phyloP scores from a whole-genome alignment of 2,329 filamentous ascomycete species.

The Lachnum nothofagi region DNA sequence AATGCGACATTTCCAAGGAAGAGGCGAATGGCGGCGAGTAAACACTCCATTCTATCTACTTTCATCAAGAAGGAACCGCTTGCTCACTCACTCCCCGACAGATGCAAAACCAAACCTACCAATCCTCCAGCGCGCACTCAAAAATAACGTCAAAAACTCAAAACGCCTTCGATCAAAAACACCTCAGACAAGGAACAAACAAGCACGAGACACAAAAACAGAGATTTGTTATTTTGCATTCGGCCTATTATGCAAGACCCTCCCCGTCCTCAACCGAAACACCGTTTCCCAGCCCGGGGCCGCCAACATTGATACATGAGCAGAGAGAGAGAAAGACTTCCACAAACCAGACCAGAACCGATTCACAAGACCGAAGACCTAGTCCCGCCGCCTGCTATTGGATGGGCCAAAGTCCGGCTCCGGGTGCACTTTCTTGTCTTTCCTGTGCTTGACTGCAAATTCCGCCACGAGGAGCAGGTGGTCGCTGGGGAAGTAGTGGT shows the following conservation, averaged over 20 bases:
- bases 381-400: conserved; percentile 22
- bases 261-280: conserved; percentile 15
- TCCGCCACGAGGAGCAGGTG: conserved; percentile 65
- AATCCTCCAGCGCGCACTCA: no score
- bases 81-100: no score
- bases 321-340: conserved; percentile 14
- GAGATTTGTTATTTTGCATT: conserved; percentile 1
- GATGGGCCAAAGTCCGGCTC: conserved; percentile 33
- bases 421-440: conserved; percentile 34
- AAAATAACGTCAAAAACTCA: no score
- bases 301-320: conserved; percentile 15
- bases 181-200: no score
- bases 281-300: conserved; percentile 11
- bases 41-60: no score
- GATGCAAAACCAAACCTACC: no score
- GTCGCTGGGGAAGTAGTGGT: conserved; percentile 71
- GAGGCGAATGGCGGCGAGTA: no score
- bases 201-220: conserved; percentile 4
- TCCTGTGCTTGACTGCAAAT: conserved; percentile 64
- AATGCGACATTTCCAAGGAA: no score
- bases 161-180: no score
- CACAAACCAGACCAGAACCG: conserved; percentile 11
- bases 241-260: conserved; percentile 6
- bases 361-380: not conserved
- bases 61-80: no score